Base-by-base conservation (phyloP, 2,329 filamentous ascomycete genomes). In the Nemania diffusa region DNA sequence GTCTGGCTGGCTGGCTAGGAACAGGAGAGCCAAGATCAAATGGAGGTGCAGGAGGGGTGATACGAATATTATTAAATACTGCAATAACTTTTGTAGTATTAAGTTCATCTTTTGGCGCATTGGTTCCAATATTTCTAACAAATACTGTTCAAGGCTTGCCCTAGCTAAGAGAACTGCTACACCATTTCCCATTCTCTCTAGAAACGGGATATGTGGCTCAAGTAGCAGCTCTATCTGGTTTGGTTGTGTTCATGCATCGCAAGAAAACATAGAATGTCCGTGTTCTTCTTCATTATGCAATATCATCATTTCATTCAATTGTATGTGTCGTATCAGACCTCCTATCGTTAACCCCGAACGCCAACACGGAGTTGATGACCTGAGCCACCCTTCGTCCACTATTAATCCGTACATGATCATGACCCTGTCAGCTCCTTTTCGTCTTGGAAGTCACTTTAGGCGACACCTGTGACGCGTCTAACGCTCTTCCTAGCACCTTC, bases 401-500 rank as follows among this genome's bases (percentile, higher is more conserved):
- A 24, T 42, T 9, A 27, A 26, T 11, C 8, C 11, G 24, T 57
- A 52, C 22, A 67, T 26, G 29, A 53, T 24, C 17, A 26, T 24
- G 22, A 40, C 44, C 32, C 37, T n/a, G 24, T 32, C 53, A 34
- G 40, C 11, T 29, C 13, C 32, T 37, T 52, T 61, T 27, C 20
- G 20, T 44, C 2, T 59, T 9, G 0, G 42, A 46, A 29, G 34
- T 24, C 51, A 50, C 34, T 67, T 77, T 70, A 82, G 32, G 81
- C 81, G 53, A 84, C 77, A 34, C 81, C 82, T 51, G 85, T 92
- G 51, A 97, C 88, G 74, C 94, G 88, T 75, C 95, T 88, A 57
- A 99, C 90, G 71, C 83, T 92, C 81, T 90, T 92, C 80, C 95
- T 89, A 20, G 91, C 87, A 3, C 96, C 96, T 74, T 98, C 95